Evolutionary conservation across 2,329 filamentous ascomycete species (phyloP), one percentile per base, ranked within the genome.

Genomic region (Pseudocercospora pini-densiflorae): DNA sequence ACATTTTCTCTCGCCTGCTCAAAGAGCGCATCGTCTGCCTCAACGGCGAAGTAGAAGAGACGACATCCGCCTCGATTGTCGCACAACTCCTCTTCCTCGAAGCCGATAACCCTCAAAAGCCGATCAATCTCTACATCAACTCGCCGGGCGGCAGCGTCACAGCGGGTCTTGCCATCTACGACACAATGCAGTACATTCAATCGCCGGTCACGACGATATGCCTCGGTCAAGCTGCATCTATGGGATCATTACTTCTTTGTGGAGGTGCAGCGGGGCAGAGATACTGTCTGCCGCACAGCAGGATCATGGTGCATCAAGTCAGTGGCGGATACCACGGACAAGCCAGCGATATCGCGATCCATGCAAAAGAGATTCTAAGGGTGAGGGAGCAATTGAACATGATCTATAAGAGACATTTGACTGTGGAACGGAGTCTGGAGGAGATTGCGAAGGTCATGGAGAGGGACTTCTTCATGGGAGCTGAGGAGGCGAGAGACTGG

Each of bases 61-160:
- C 88, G 49, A 89, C 95, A 72, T 97, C 93, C 43, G 94, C 95
- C n/a, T 92, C 91, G 49, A 93, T 98, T 70, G 94, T 98, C 29
- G 93, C 95, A 1, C 96, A 99, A 79, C 89, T 99, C 23, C 90
- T 99, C 70, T 99, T 94, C 87, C 93, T 99, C 79, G 96, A 99
- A 85, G 95, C 94, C 75, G 95, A 99, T 77, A 93, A 92, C 76
- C 94, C 94, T 3, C 89, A 96, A 63, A 97, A 97, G 79, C 92
- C 93, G 12, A 98, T 99, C 71, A 95, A 92, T 61, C 92, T 99
- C 79, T 99, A 99, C 80, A 99, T 99, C 79, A 97, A 99, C 82
- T 97, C 92, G 0, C 94, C 94, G 0, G 95, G 95, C 59, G 95
- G 95, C 63, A 94, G 92, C 49, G 94, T 99, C 47, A 94, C 91